These are phyloP conservation scores for Ziziphus jujuba DNA, from an alignment of 306 rosid genomes.

Conservation along the genomic window DNA sequence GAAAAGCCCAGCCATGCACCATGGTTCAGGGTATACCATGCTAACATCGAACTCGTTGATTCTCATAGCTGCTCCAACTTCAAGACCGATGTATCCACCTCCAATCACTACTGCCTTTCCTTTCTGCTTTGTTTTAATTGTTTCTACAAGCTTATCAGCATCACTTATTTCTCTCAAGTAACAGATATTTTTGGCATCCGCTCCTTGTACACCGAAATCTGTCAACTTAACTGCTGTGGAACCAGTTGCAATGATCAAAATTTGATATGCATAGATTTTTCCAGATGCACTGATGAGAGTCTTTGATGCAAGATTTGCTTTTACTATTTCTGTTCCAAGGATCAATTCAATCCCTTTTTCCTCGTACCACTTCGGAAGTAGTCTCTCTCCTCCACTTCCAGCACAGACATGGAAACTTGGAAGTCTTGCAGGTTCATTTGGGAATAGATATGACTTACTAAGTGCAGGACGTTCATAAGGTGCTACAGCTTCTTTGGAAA, in stretches of 20 bases:
- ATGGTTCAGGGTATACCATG: constrained; percentile 31
- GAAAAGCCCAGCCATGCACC: constrained; percentile 41
- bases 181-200: constrained; percentile 37
- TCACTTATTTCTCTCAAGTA: constrained; percentile 46
- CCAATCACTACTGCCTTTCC: constrained; percentile 42
- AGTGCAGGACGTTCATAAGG: constrained; percentile 52
- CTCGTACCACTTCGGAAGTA: constrained; percentile 38
- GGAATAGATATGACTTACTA: constrained; percentile 46
- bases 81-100: constrained; percentile 52
- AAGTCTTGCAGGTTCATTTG: constrained; percentile 35
- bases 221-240: constrained; percentile 23
- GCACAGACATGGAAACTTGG: constrained; percentile 48
- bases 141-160: constrained; percentile 37
- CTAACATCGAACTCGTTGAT: constrained; percentile 41
- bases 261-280: constrained; percentile 21
- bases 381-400: constrained; percentile 50
- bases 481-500: constrained; percentile 46
- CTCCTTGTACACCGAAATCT: constrained; percentile 34
- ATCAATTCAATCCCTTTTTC: constrained; percentile 40
- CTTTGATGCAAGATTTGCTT: constrained; percentile 28
- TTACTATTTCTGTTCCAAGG: constrained; percentile 37
- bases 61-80: constrained; percentile 46
- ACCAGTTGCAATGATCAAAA: constrained; percentile 45
- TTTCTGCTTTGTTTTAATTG: constrained; percentile 30
- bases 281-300: constrained; percentile 29